Base-by-base conservation (phyloP, 345 rosid genomes). In the Orychophragmus violaceus region DNA sequence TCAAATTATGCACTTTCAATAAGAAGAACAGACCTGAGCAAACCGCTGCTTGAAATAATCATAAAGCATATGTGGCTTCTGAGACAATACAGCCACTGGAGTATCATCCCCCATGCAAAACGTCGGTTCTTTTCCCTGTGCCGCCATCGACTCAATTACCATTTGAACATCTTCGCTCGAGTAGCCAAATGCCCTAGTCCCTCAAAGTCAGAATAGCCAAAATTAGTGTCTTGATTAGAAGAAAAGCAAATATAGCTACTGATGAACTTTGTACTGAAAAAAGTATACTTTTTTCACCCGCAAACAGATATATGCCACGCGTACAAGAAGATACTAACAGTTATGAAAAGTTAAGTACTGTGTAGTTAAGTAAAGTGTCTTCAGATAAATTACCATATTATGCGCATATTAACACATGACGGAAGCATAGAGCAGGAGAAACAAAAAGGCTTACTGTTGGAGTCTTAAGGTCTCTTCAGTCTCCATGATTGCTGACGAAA, bases 161-260 rank as follows among this genome's bases (percentile, higher is more conserved):
- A 94, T 94, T 74, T 94, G 99, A 33, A 94, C 99, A 81, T 94
- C 99, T 84, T 94, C 99, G 50, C 99, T 94, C 49, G 99, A 94
- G 79, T 90, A 94, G 76, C 99, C 99, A 82, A 82, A 94, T 30
- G 97, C 95, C 88, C 99, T 94, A 78, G 64, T 61, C n/a, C 25
- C 39, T 5, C 76, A 61, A 53, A 60, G 68, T 32, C 6, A 74
- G 19, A 74, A 11, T 2, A 74, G 44, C 33, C 33, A 27, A 45
- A 72, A 67, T 44, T 61, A 67, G 64, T 64, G 59, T 53, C 29
- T 54, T 27, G 6, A 44, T 53, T 27, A 8, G 1, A 7, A 25
- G 7, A 50, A 39, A 46, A 46, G 21, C 50, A 21, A 41, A 3
- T 3, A 57, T 6, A 39, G 66, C 18, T 52, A 48, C 55, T 51